These are phyloP conservation scores for Fusarium tuaranense DNA, from an alignment of 2,329 filamentous ascomycete genomes.

Conservation along the genomic window DNA sequence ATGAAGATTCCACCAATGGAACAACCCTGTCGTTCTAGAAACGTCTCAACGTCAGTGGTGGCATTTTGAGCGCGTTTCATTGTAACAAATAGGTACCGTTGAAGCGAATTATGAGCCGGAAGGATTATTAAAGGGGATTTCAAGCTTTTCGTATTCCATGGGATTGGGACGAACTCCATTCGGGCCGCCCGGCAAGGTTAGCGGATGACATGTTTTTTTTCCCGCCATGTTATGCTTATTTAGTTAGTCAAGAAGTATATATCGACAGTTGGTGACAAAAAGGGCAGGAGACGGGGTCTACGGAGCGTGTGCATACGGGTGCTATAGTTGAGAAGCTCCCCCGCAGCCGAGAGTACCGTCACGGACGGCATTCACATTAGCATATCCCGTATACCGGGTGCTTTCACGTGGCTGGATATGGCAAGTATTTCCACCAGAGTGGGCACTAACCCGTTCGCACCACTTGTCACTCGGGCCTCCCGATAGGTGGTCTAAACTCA, in stretches of 20 bases:
- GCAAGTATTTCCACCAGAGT: background rate
- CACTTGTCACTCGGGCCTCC: background rate
- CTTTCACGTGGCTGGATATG: background rate
- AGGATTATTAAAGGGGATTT: conserved; percentile 12
- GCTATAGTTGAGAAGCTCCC: too few relatives aligned
- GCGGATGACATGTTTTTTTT: background rate
- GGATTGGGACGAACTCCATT: background rate
- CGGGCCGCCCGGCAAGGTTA: background rate
- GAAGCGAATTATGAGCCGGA: background rate
- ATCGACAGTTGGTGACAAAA: background rate
- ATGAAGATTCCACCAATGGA: conserved; percentile 32
- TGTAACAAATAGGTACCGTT: background rate
- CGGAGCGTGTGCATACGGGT: background rate
- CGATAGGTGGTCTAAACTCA: background rate
- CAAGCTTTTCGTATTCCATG: background rate
- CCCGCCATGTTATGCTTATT: background rate
- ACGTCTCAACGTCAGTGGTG: conserved; percentile 7
- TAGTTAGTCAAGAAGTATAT: background rate
- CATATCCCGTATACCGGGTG: background rate
- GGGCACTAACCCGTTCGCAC: background rate
- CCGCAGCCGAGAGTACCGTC: background rate
- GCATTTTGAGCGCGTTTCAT: conserved; percentile 7
- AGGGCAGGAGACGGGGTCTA: background rate
- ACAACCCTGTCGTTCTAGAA: background rate
- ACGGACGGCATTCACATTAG: background rate